A percentile compares a stretch with the other conserved stretches of the same genome.
Evolutionary conservation across 352 stramenopile species (phyloP).

Genomic region (Phytophthora foliorum): DNA sequence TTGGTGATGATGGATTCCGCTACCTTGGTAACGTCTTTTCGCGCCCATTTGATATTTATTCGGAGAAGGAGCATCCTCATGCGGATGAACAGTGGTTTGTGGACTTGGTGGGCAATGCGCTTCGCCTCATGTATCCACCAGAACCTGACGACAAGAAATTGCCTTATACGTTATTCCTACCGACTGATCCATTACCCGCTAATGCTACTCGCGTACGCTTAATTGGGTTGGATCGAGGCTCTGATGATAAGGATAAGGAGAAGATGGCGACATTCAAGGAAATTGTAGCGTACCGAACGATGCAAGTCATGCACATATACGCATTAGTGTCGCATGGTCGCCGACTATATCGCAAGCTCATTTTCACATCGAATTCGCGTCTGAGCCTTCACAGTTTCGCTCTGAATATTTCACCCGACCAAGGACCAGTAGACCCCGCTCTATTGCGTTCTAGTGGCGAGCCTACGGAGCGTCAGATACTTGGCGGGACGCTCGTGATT

Average conservation of each 20-base stretch:
- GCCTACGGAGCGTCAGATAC: slow-evolving; percentile 63
- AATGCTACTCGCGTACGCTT: slow-evolving; percentile 61
- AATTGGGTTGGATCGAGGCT: slow-evolving; percentile 73
- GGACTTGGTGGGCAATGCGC: slow-evolving; percentile 65
- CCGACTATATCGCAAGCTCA: slow-evolving; percentile 96
- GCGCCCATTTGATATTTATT: slow-evolving; percentile 83
- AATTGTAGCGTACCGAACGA: slow-evolving; percentile 94
- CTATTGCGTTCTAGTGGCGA: slow-evolving; percentile 76
- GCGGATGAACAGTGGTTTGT: slow-evolving; percentile 79
- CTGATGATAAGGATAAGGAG: slow-evolving; percentile 81
- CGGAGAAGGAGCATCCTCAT: slow-evolving; percentile 76
- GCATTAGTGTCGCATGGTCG: slow-evolving; percentile 97
- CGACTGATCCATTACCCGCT: slow-evolving; percentile 54
- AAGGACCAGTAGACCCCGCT: slow-evolving; percentile 67
- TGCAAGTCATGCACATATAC: slow-evolving; percentile 97
- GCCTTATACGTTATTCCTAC: slow-evolving; percentile 80
- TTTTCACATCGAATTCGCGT: slow-evolving; percentile 97
- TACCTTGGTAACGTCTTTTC: slow-evolving; percentile 75
- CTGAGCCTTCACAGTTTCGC: slow-evolving; percentile 95
- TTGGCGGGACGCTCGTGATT: slow-evolving; percentile 93
- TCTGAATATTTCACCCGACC: slow-evolving; percentile 67
- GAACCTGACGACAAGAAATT: slow-evolving; percentile 87
- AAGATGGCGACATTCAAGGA: slow-evolving; percentile 97
- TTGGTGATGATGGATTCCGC: slow-evolving; percentile 53
- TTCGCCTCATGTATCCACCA: slow-evolving; percentile 77